Evolutionary conservation across 345 rosid species (phyloP), one percentile per base, ranked within the genome.

Genomic region (Hypericum androsaemum): DNA sequence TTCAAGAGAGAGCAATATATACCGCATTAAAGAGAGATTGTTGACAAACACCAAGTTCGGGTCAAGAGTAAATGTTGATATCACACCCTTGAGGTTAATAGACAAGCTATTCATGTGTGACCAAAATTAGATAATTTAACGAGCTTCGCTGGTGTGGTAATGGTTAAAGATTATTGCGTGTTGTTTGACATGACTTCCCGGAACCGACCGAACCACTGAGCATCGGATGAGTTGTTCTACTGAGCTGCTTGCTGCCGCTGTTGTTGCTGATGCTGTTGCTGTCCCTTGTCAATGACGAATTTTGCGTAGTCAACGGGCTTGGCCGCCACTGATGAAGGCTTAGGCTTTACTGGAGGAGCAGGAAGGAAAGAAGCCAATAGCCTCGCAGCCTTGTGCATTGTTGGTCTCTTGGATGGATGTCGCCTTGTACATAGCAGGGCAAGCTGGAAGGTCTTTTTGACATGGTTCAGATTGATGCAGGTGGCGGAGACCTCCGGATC

Each of bases 401-500:
- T 78, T 2, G 98, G 98, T 41, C 97, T 71, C 63, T 84, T 94
- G 0, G 76, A 75, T 7, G 94, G 90, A 51, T 74, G 55, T 9
- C 67, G 74, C 73, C 83, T 85, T 0, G 97, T 73, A 71, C 98
- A 92, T 39, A 88, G 50, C 39, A 92, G 73, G 11, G 95, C 96
- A 8, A 92, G 83, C 52, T 83, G 88, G 65, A 88, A 77, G 10
- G 77, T 74, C 75, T 92, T 92, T 57, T 59, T 75, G 22, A 88
- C 77, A 38, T 75, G 80, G 41, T 71, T 62, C 36, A 76, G 13
- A 60, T 92, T 82, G 68, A 78, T 32, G 68, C 98, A 87, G 13
- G 96, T 90, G 5, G 84, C 81, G 0, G 94, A 73, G 39, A 90
- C 88, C 70, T 88, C 98, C 0, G 84, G 84, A 50, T 90, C 98